These are phyloP conservation scores for Hymenoscyphus fructigenus DNA, from an alignment of 2,329 filamentous ascomycete genomes.

Conservation along the genomic window DNA sequence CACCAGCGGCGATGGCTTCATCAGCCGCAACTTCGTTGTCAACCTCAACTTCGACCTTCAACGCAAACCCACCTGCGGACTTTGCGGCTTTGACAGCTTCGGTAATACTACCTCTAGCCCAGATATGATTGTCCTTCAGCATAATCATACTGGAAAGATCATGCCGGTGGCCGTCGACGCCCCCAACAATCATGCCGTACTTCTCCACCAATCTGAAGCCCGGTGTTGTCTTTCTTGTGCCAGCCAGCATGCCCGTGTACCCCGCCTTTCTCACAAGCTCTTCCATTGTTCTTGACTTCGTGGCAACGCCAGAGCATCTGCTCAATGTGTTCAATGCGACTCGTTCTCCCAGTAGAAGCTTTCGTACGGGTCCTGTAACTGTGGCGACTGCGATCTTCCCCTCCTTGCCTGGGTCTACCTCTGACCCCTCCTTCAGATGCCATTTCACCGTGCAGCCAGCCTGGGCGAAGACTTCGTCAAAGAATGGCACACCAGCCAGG, in stretches of 20 bases:
- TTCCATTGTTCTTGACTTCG: slow-evolving; percentile 58
- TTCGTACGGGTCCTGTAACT: slow-evolving; percentile 78
- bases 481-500: slow-evolving; percentile 89
- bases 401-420: slow-evolving; percentile 56
- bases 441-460: slow-evolving; percentile 90
- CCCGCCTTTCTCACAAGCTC: slow-evolving; percentile 61
- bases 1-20: slow-evolving; percentile 85
- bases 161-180: slow-evolving; percentile 87
- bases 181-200: slow-evolving; percentile 94
- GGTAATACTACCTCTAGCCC: slow-evolving; percentile 83
- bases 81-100: slow-evolving; percentile 83
- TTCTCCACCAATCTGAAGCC: slow-evolving; percentile 96
- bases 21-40: slow-evolving; percentile 85
- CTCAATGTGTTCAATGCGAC: slow-evolving; percentile 90
- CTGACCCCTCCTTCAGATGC: slow-evolving; percentile 74
- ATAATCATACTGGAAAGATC: slow-evolving; percentile 95
- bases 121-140: slow-evolving; percentile 99
- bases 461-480: slow-evolving; percentile 89
- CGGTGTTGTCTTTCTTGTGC: slow-evolving; percentile 94
- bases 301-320: slow-evolving; percentile 88
- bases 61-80: slow-evolving; percentile 79
- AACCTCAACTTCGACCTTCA: slow-evolving; percentile 97
- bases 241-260: slow-evolving; percentile 82
- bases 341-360: slow-evolving; percentile 79
- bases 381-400: slow-evolving; percentile 68